phyloP scores from a whole-genome alignment of 1,139 yeast species.

The Geotrichum candidum region DNA sequence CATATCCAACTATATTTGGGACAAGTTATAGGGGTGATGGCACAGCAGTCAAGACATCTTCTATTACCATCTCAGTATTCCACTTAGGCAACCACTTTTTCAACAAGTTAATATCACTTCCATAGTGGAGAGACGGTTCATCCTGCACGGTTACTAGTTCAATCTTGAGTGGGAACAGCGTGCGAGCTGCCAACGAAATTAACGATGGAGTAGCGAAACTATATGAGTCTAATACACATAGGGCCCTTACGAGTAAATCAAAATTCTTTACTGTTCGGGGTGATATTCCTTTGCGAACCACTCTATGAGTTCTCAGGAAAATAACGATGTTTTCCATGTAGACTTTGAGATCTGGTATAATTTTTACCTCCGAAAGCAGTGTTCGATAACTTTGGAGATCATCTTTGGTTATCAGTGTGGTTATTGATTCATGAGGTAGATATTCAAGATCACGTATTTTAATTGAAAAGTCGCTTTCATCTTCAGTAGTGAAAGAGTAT shows the following conservation, averaged over 20 bases:
- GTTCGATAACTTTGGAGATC: slow-evolving; percentile 2
- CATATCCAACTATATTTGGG: slow-evolving; percentile 69
- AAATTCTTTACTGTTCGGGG: slow-evolving; percentile 43
- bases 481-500: slow-evolving; percentile 11
- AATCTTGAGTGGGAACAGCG: slow-evolving; percentile 44
- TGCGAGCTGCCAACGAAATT: slow-evolving; percentile 44
- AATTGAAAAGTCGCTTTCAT: slow-evolving; percentile 1
- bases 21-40: slow-evolving; percentile 43
- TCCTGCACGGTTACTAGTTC: slow-evolving; percentile 37
- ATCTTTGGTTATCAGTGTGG: neutral
- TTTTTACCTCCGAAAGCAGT: slow-evolving; percentile 26
- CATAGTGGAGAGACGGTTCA: slow-evolving; percentile 49
- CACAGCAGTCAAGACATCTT: slow-evolving; percentile 44
- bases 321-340: slow-evolving; percentile 51
- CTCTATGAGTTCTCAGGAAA: slow-evolving; percentile 46
- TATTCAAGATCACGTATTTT: neutral
- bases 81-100: slow-evolving; percentile 40
- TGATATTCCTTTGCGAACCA: slow-evolving; percentile 46
- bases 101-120: slow-evolving; percentile 44
- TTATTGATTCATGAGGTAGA: slow-evolving; percentile 11
- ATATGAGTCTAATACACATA: slow-evolving; percentile 40
- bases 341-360: slow-evolving; percentile 45
- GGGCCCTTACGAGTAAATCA: slow-evolving; percentile 36
- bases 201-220: slow-evolving; percentile 46
- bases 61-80: slow-evolving; percentile 44